Base-by-base conservation (phyloP, 1,139 yeast genomes). In the Taiozyma onychis region DNA sequence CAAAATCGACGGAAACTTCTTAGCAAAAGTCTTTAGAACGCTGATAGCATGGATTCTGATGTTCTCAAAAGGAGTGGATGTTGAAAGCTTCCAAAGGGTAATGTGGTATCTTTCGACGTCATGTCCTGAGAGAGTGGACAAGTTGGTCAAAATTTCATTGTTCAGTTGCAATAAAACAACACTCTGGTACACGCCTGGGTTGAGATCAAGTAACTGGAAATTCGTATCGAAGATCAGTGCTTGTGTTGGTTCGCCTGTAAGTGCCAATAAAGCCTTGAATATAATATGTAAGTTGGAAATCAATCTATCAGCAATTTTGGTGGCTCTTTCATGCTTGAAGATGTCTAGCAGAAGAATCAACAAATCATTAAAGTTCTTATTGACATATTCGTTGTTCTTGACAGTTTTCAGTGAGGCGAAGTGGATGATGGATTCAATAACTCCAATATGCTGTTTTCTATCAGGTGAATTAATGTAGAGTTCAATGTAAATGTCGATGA, bases 1-100 rank as follows among this genome's bases (percentile, higher is more conserved):
- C 52, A 66, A 55, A 54, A 57, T 65, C 48, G 53, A 54, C 1
- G 72, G 70, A 14, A 69, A 63, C 18, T 58, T 60, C 1, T 51
- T 50, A 13, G 74, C 58, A n/a, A 75, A 69, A 2, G 53, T 54
- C 47, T 66, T 70, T 42, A 75, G 54, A 0, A 68, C 66, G 44
- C 69, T 70, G 32, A 64, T 65, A 0, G 77, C 65, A 43, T 66
- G 61, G 8, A 72, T 62, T 50, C 79, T 67, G 4, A 73, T 55
- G 37, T 66, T 66, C 39, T 66, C 65, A 45, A 68, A 70, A 26
- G 66, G 65, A 26, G 66, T 64, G 41, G 70, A 62, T 4, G 66
- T 60, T 28, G 70, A 62, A 11, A 75, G 57, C 16, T 61, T 60
- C 47, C 68, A 58, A 4, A 75, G 52, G 21, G 55, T 59, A 9